These are phyloP conservation scores for Prunus campanulata DNA, from an alignment of 306 rosid genomes.

Conservation along the genomic window DNA sequence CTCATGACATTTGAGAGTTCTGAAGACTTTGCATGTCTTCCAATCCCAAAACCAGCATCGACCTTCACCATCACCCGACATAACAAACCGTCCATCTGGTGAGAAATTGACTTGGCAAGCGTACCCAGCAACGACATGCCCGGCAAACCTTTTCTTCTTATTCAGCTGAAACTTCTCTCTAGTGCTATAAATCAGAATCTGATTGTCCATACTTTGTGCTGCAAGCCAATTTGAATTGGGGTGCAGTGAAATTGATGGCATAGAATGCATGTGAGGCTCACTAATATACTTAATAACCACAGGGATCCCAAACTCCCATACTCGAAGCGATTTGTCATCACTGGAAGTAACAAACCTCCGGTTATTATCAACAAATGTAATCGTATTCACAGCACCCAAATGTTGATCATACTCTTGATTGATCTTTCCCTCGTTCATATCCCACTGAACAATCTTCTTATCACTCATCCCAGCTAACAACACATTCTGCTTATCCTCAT, in stretches of 20 bases:
- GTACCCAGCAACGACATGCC: slow-evolving; percentile 91
- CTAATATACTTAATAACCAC: slow-evolving; percentile 96
- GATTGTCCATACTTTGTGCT: slow-evolving; percentile 97
- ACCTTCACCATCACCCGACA: slow-evolving; percentile 96
- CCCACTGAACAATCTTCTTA: slow-evolving; percentile 99
- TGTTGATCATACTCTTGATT: slow-evolving; percentile 99
- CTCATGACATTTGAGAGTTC: slow-evolving; percentile 90
- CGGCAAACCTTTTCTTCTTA: slow-evolving; percentile 94
- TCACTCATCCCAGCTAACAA: slow-evolving; percentile 98
- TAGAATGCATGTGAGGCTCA: slow-evolving; percentile 98
- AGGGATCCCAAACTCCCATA: slow-evolving; percentile 97
- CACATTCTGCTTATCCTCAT: slow-evolving; percentile 92
- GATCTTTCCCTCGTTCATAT: slow-evolving; percentile 86
- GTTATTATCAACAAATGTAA: slow-evolving; percentile 95
- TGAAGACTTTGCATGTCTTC: slow-evolving; percentile 96
- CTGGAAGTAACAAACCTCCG: slow-evolving; percentile 97
- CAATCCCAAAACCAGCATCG: slow-evolving; percentile 99
- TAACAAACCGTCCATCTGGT: slow-evolving; percentile 92
- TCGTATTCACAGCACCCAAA: slow-evolving; percentile 97
- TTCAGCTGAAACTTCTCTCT: slow-evolving; percentile 98
- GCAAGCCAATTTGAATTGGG: slow-evolving; percentile 96
- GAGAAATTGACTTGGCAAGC: slow-evolving; percentile 96
- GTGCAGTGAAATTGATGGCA: slow-evolving; percentile 93
- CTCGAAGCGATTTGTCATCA: slow-evolving; percentile 92
- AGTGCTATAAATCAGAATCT: slow-evolving; percentile 90